A percentile compares a stretch with the other conserved stretches of the same genome.
Evolutionary conservation across 441 rosid species (phyloP).

Genomic region (Rhodomyrtus psidioides): DNA sequence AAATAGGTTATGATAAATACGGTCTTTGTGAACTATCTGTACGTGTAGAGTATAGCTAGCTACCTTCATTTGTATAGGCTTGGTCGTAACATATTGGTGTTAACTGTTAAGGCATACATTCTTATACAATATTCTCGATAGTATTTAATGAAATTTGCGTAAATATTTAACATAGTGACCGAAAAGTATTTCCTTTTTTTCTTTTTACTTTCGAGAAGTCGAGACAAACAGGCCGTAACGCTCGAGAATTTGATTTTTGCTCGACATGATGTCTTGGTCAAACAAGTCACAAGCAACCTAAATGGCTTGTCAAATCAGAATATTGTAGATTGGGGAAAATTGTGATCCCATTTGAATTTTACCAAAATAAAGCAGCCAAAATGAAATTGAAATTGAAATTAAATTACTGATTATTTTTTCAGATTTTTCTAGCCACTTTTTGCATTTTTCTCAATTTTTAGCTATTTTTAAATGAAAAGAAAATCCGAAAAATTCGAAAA

Average conservation of each 20-base stretch:
- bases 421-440: too few relatives aligned
- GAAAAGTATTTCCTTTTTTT: too few relatives aligned
- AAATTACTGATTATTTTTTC: too few relatives aligned
- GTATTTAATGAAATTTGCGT: too few relatives aligned
- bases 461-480: too few relatives aligned
- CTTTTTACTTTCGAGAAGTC: background rate
- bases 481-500: too few relatives aligned
- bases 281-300: background rate
- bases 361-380: too few relatives aligned
- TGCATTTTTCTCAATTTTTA: too few relatives aligned
- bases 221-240: background rate
- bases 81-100: background rate
- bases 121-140: background rate
- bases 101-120: background rate
- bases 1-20: background rate
- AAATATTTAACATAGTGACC: background rate
- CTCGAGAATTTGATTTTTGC: background rate
- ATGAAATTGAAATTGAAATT: too few relatives aligned
- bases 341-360: too few relatives aligned
- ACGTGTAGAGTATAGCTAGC: too few relatives aligned
- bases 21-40: too few relatives aligned
- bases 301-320: background rate
- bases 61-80: background rate
- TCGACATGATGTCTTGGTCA: background rate
- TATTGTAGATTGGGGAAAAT: background rate